Conservation (phyloP, 2,329 filamentous ascomycete genomes). For the Aspergillus aculeatinus region DNA sequence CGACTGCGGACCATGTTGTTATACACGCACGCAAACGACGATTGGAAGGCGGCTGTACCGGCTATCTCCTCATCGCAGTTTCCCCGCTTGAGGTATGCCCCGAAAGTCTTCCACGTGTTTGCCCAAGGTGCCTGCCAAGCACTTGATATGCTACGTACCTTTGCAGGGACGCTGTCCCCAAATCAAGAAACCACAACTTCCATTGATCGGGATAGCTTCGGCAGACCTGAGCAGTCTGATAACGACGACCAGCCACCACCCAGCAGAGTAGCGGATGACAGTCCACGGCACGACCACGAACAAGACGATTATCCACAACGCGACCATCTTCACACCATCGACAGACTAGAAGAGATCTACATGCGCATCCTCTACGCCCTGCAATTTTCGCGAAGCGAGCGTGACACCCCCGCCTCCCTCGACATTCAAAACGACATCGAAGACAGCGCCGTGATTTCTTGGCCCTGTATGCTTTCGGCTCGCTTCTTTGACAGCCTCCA, state of each 20-base stretch:
- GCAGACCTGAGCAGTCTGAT: not conserved
- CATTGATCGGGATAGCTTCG: not conserved
- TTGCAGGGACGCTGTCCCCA: not conserved
- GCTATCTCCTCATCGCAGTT: not conserved
- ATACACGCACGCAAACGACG: not conserved
- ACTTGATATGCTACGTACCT: not conserved
- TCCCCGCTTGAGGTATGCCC: not conserved
- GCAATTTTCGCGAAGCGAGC: slow-evolving; percentile 10
- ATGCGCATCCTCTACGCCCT: slow-evolving; percentile 18
- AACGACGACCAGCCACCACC: not conserved
- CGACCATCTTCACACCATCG: not conserved
- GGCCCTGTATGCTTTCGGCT: slow-evolving; percentile 16
- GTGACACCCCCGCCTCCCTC: not conserved
- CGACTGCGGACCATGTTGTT: not conserved
- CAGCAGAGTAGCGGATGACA: too few relatives aligned
- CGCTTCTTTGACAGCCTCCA: slow-evolving; percentile 17
- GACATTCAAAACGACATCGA: slow-evolving; percentile 21
- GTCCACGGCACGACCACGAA: too few relatives aligned
- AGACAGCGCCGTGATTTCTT: slow-evolving; percentile 19
- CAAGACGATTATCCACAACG: too few relatives aligned
- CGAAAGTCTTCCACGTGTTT: not conserved
- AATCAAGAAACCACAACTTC: not conserved
- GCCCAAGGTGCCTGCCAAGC: not conserved
- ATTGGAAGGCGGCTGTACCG: not conserved
- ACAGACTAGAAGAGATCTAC: slow-evolving; percentile 8